phyloP scores from a whole-genome alignment of 768 basidiomycete species.

The Tremella fuciformis region DNA sequence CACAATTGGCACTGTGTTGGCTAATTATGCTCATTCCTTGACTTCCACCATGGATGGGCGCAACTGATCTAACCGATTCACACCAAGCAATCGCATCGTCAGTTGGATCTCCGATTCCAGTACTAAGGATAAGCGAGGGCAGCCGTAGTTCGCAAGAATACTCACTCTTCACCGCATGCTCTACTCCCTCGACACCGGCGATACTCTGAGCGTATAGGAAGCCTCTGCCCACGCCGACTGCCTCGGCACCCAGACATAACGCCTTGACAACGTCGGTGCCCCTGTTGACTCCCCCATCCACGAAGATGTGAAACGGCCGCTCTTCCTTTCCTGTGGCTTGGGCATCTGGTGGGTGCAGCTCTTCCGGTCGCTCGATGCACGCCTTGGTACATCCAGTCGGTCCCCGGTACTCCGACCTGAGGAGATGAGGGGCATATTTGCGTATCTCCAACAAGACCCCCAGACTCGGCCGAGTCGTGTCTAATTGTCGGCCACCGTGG shows the following conservation, averaged over 20 bases:
- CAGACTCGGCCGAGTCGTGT: slow-evolving; percentile 36
- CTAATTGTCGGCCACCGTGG: slow-evolving; percentile 61
- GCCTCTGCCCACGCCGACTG: slow-evolving; percentile 48
- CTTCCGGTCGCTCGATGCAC: slow-evolving; percentile 12
- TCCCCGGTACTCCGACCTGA: slow-evolving; percentile 34
- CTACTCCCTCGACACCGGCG: slow-evolving; percentile 39
- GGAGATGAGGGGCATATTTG: slow-evolving; percentile 36
- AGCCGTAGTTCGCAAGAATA: too few relatives aligned
- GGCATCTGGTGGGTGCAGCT: slow-evolving; percentile 17
- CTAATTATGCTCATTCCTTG: slow-evolving; percentile 20
- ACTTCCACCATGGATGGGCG: slow-evolving; percentile 67
- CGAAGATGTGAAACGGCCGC: slow-evolving; percentile 29
- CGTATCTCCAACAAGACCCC: slow-evolving; percentile 44
- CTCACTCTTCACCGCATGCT: slow-evolving; percentile 46
- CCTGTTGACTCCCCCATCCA: slow-evolving; percentile 41
- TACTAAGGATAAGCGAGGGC: slow-evolving; percentile 50
- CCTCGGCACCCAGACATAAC: slow-evolving; percentile 47
- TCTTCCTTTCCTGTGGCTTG: slow-evolving; percentile 1
- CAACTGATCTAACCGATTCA: slow-evolving; percentile 63
- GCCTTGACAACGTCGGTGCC: slow-evolving; percentile 49
- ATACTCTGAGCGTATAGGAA: slow-evolving; percentile 46
- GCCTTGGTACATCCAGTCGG: slow-evolving; percentile 26
- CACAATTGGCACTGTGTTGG: too few relatives aligned
- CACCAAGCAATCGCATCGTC: slow-evolving; percentile 74
- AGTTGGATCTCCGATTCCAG: slow-evolving; percentile 73